These are phyloP conservation scores for Priceomyces melissophilus DNA, from an alignment of 805 yeast species.

Conservation along the genomic window DNA sequence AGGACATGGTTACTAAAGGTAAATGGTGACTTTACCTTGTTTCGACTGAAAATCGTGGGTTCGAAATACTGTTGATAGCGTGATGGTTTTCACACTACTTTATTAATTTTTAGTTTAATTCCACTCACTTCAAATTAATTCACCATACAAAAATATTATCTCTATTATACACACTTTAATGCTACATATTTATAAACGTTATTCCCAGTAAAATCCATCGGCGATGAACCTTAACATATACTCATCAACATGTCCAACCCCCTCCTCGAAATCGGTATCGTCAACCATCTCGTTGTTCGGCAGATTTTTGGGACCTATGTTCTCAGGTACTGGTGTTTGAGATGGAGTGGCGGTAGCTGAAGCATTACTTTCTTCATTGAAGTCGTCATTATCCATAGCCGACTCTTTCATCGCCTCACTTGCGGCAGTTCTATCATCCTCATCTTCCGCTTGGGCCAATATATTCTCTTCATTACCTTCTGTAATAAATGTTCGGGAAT, in stretches of 20 bases:
- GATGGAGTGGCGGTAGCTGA: conserved; percentile 18
- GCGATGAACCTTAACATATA: conserved; percentile 92
- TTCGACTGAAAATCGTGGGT: background rate
- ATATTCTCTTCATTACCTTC: conserved; percentile 51
- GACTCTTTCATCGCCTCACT: conserved; percentile 83
- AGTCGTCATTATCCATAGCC: conserved; percentile 82
- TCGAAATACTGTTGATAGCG: background rate
- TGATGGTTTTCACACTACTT: background rate
- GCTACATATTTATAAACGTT: background rate
- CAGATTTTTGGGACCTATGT: conserved; percentile 8
- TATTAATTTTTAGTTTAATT: background rate
- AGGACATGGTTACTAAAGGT: conserved; percentile 15
- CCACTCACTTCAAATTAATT: background rate
- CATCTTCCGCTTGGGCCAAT: conserved; percentile 93
- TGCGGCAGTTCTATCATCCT: conserved; percentile 86
- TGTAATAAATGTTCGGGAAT: conserved; percentile 38
- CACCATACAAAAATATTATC: background rate
- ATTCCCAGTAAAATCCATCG: conserved; percentile 56
- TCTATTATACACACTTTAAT: background rate
- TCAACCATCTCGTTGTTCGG: conserved; percentile 15
- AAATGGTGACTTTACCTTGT: background rate
- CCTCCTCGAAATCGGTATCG: conserved; percentile 53
- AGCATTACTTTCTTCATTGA: conserved; percentile 47
- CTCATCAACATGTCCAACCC: conserved; percentile 85
- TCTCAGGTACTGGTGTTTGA: conserved; percentile 26